A percentile compares a stretch with the other conserved stretches of the same genome.
Conservation (phyloP, 2,329 filamentous ascomycete genomes). For the Aspergillus awamori region DNA sequence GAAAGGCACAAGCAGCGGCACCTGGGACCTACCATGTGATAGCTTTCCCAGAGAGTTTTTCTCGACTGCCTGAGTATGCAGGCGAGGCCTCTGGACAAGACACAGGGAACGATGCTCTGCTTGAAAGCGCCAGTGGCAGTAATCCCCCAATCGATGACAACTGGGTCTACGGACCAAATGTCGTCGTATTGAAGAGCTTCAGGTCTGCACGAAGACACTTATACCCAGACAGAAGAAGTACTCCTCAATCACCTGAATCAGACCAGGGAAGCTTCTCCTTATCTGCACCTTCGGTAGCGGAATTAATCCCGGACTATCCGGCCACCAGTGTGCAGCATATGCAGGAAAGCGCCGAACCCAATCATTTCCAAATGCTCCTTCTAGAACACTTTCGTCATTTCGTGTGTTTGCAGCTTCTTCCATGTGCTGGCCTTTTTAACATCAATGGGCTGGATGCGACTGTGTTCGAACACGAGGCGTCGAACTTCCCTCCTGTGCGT, state of each 20-base stretch:
- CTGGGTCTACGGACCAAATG: conserved; percentile 48
- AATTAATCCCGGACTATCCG: neutral
- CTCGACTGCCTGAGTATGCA: conserved; percentile 55
- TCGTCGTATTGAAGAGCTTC: conserved; percentile 54
- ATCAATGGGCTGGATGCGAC: conserved; percentile 39
- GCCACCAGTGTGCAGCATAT: conserved; percentile 27
- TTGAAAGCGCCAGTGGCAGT: conserved; percentile 32
- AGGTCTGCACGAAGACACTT: conserved; percentile 48
- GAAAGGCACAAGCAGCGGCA: conserved; percentile 54
- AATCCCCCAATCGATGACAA: conserved; percentile 28
- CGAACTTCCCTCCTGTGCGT: conserved; percentile 56
- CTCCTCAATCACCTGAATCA: conserved; percentile 40
- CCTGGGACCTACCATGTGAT: conserved; percentile 61
- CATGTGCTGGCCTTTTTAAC: conserved; percentile 23
- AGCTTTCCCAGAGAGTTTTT: conserved; percentile 58
- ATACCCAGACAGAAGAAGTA: conserved; percentile 33
- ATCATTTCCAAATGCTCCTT: conserved; percentile 37
- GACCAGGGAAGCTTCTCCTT: conserved; percentile 33
- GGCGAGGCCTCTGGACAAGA: conserved; percentile 33
- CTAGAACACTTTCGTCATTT: conserved; percentile 45
- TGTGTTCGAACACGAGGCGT: conserved; percentile 52
- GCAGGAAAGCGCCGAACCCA: conserved; percentile 26
- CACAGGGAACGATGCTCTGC: conserved; percentile 22
- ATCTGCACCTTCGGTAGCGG: conserved; percentile 27
- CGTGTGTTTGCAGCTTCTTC: conserved; percentile 46